Evolutionary conservation across 495 filamentous ascomycete genomes (phyloP).

Genomic region (Penicillium chermesinum): DNA sequence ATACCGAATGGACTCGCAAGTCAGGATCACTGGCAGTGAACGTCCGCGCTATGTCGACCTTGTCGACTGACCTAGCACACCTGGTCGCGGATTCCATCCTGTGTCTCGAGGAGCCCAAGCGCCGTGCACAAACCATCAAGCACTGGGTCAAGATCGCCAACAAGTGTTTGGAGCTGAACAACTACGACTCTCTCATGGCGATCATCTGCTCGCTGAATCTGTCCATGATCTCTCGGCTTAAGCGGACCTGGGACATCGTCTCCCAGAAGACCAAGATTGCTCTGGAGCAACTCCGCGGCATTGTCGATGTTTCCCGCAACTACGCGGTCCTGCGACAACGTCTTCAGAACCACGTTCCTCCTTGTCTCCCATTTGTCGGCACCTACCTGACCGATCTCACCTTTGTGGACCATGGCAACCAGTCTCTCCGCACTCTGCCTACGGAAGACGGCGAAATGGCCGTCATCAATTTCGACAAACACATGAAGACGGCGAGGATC

Average conservation of each 20-base stretch:
- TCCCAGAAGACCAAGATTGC: conserved; percentile 78
- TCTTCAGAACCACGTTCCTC: conserved; percentile 82
- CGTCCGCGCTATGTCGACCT: conserved; percentile 86
- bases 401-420: conserved; percentile 86
- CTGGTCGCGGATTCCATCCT: conserved; percentile 96
- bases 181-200: conserved; percentile 95
- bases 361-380: conserved; percentile 94
- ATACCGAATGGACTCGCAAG: conserved; percentile 88
- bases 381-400: conserved; percentile 85
- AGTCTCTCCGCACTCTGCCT: conserved; percentile 49
- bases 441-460: conserved; percentile 55
- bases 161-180: conserved; percentile 82
- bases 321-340: conserved; percentile 84
- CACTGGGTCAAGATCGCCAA: conserved; percentile 97
- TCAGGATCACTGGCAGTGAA: conserved; percentile 75
- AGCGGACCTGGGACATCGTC: conserved; percentile 88
- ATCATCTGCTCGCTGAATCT: conserved; percentile 92
- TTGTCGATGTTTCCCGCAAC: conserved; percentile 87
- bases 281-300: conserved; percentile 68
- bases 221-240: conserved; percentile 85
- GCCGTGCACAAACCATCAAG: conserved; percentile 85
- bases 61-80: conserved; percentile 88
- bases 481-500: conserved; percentile 87
- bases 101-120: conserved; percentile 79
- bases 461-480: conserved; percentile 98